A percentile compares a stretch with the other conserved stretches of the same genome.
Evolutionary conservation across 495 filamentous ascomycete species (phyloP).

Genomic region (Hypomontagnella submonticulosa): DNA sequence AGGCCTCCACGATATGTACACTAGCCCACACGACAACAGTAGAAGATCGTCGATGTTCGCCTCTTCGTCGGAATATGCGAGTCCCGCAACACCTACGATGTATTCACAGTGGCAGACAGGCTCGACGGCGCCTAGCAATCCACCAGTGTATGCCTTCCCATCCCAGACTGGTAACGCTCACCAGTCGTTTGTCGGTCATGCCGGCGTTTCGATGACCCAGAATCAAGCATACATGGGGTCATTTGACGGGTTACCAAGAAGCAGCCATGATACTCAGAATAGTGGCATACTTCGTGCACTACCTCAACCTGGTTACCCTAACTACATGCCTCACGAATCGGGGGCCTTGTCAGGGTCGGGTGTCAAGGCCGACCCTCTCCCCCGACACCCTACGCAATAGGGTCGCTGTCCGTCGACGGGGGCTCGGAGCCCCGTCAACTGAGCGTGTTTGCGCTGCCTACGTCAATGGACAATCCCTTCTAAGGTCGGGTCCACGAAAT

Average conservation of each 20-base stretch:
- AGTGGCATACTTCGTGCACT: conserved; percentile 37
- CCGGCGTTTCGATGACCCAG: conserved; percentile 42
- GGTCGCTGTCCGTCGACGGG: background rate
- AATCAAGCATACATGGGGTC: conserved; percentile 39
- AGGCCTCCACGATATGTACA: conserved; percentile 51
- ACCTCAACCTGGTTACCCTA: conserved; percentile 21
- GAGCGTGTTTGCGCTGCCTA: conserved; percentile 1
- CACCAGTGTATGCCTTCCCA: conserved; percentile 47
- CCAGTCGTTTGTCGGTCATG: conserved; percentile 44
- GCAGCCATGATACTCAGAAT: conserved; percentile 35
- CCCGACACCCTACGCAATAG: conserved; percentile 36
- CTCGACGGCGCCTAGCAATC: conserved; percentile 46
- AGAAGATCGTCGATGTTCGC: conserved; percentile 52
- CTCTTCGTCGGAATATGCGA: conserved; percentile 49
- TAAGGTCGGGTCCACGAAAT: background rate
- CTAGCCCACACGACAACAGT: conserved; percentile 49
- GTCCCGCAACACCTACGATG: conserved; percentile 45
- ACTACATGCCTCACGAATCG: conserved; percentile 35
- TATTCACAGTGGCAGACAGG: conserved; percentile 45
- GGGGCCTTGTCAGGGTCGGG: conserved; percentile 16
- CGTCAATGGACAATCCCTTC: background rate
- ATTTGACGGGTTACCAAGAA: conserved; percentile 48
- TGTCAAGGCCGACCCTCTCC: conserved; percentile 27
- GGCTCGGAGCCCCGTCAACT: conserved; percentile 4
- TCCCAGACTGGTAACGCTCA: conserved; percentile 36